Base-by-base conservation (phyloP, 2,329 filamentous ascomycete genomes). In the Sodiomyces alkalinus region DNA sequence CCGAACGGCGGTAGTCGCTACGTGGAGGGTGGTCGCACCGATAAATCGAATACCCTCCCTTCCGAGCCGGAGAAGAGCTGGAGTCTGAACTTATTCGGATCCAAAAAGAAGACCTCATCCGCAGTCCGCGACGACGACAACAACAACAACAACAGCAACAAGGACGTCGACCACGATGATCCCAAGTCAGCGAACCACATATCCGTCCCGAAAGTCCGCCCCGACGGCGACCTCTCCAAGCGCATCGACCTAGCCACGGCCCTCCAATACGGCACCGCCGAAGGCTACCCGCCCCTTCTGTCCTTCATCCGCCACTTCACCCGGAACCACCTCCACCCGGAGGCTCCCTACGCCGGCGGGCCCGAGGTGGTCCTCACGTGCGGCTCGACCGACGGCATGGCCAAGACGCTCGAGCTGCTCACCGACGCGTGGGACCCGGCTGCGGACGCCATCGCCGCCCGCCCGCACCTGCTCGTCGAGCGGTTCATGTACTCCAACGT, bases 381-480 rank as follows among this genome's bases (percentile, higher is more conserved):
- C 47, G 86, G 86, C 31, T 72, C 76, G 17, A 93, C 86, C 1
- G 86, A 94, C 56, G 86, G 83, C 19, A 78, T 92, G 44, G 58
- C 65, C 41, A 94, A 93, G 60, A 59, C 70, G 4, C 52, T 93
- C 19, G 73, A 85, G 43, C 65, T 80, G 6, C 67, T 94, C 41
- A 75, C 68, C 38, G 74, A 92, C 48, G 60, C 75, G 23, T 92
- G 83, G 81, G 67, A 63, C 28, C 67, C 74, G 30, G 69, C 69
- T 22, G 67, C 69, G 37, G 71, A 85, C 45, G 71, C 72, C 47
- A 53, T 78, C 14, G 49, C 65, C 22, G 70, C 82, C 37, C 64
- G 77, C n/a, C 75, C 82, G n/a, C 80, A 74, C 8, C 48, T 94
- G 36, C 52, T 94, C 27, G 73, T 72, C 37, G 86, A 94, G 55